Conservation (phyloP, 2,329 filamentous ascomycete genomes). For the Fusarium sp. region DNA sequence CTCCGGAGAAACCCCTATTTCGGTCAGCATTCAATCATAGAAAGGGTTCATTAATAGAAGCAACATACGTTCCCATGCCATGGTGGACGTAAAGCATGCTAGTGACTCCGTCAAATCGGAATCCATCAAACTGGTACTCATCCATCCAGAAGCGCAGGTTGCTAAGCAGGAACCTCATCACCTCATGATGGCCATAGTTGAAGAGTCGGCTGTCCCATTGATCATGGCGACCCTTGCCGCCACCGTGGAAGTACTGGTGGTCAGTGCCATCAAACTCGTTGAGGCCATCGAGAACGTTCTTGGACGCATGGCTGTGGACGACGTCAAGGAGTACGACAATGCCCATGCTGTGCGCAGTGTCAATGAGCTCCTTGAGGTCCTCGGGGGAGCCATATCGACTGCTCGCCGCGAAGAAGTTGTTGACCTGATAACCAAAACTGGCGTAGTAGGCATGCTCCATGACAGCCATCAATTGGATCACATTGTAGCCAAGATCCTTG, state of each 20-base stretch:
- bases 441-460: constrained; percentile 99
- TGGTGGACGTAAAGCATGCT: constrained; percentile 98
- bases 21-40: constrained; percentile 13
- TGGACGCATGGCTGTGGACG: constrained; percentile 97
- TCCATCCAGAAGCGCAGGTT: constrained; percentile 99
- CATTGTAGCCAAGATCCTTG: constrained; percentile 91
- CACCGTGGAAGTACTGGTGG: constrained; percentile 94
- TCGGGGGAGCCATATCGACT: constrained; percentile 95
- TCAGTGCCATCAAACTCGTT: constrained; percentile 97
- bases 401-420: constrained; percentile 98
- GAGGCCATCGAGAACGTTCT: constrained; percentile 94
- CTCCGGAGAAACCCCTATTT: constrained; percentile 89
- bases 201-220: constrained; percentile 97
- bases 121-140: constrained; percentile 95
- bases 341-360: constrained; percentile 92
- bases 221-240: constrained; percentile 86
- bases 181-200: constrained; percentile 96
- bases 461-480: constrained; percentile 97
- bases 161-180: constrained; percentile 93
- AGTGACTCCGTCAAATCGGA: constrained; percentile 97
- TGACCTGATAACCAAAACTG: constrained; percentile 98
- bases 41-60: neutral
- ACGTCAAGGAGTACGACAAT: constrained; percentile 93
- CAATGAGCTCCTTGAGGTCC: constrained; percentile 95
- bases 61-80: constrained; percentile 90